phyloP scores from a whole-genome alignment of 257 asterid species.

The Buddleja alternifolia region DNA sequence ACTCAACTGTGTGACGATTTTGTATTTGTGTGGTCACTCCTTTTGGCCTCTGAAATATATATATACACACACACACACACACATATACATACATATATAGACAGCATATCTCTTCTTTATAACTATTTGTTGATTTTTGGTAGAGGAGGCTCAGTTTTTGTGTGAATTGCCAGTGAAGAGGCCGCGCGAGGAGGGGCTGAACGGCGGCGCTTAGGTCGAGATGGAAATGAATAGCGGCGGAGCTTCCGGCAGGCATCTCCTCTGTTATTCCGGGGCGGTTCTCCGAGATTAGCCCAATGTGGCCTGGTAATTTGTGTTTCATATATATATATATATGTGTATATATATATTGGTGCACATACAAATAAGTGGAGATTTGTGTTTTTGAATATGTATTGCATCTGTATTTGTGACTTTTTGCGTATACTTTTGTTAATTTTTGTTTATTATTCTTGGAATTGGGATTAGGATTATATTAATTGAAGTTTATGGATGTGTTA shows the following conservation, averaged over 20 bases:
- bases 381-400: background rate
- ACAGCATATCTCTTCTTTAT: background rate
- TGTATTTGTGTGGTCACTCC: background rate
- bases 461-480: background rate
- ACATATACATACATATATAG: no score
- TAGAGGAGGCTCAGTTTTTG: constrained; percentile 31
- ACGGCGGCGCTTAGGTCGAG: constrained; percentile 17
- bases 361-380: background rate
- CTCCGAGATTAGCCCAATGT: constrained; percentile 93
- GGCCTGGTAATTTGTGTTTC: constrained; percentile 69
- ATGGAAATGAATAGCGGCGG: constrained; percentile 51
- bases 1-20: constrained; percentile 26
- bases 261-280: constrained; percentile 93
- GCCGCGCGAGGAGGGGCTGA: constrained; percentile 32
- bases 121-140: constrained; percentile 12
- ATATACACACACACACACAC: constrained; percentile 22
- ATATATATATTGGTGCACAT: constrained; percentile 6
- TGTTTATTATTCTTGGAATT: background rate
- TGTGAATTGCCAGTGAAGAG: constrained; percentile 42
- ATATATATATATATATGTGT: background rate
- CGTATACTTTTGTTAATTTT: background rate
- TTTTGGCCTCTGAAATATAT: no score
- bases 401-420: background rate
- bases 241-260: constrained; percentile 48
- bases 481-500: background rate